Percentiles rank a stretch among this genome's conserved stretches.
These are phyloP conservation scores for Wilcoxina mikolae DNA, from an alignment of 495 filamentous ascomycete species.

Conservation along the genomic window DNA sequence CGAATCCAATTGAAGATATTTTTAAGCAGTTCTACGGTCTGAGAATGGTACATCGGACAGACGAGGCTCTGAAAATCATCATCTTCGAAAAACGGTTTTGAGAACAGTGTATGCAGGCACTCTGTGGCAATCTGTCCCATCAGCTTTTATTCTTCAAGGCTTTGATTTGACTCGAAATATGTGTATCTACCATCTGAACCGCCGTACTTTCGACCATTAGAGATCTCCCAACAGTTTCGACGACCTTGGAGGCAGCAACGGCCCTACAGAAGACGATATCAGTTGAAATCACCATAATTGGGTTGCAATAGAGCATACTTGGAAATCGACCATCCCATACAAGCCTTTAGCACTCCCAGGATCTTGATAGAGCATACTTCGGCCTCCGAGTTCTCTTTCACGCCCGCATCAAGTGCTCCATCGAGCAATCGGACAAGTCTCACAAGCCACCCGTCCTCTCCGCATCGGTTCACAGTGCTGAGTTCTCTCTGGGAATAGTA, in stretches of 20 bases:
- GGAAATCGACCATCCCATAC: constrained; percentile 70
- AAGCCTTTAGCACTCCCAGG: constrained; percentile 57
- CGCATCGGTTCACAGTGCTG: constrained; percentile 48
- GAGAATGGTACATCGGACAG: constrained; percentile 57
- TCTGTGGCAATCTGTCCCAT: constrained; percentile 59
- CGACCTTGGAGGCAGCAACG: constrained; percentile 50
- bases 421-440: constrained; percentile 60
- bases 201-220: constrained; percentile 58
- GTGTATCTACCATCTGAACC: constrained; percentile 47
- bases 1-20: constrained; percentile 69
- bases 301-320: constrained; percentile 28
- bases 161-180: too few relatives aligned
- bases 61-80: constrained; percentile 68
- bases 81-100: constrained; percentile 53
- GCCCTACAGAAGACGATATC: constrained; percentile 34
- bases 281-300: not conserved
- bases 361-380: constrained; percentile 56
- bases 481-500: constrained; percentile 53
- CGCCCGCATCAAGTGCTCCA: constrained; percentile 51
- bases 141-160: constrained; percentile 32
- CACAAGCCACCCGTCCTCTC: constrained; percentile 72
- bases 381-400: constrained; percentile 47
- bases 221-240: constrained; percentile 57
- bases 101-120: constrained; percentile 67
- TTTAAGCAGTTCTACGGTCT: constrained; percentile 55